phyloP scores from a whole-genome alignment of 139 green algal genomes.

The Coccomyxa sp. region DNA sequence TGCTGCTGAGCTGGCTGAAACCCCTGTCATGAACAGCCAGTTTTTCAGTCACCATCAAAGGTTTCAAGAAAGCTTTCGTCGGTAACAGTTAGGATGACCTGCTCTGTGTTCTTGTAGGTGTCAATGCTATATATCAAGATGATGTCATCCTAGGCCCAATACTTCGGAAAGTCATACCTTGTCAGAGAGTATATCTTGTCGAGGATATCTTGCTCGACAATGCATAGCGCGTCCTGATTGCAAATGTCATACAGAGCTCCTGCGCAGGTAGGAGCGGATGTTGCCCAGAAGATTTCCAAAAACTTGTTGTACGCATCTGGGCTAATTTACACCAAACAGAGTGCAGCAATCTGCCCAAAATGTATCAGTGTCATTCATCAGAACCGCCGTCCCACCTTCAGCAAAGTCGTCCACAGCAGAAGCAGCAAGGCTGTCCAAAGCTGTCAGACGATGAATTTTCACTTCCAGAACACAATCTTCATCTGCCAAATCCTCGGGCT shows the following conservation, averaged over 20 bases:
- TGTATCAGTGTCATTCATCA: no score
- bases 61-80: not conserved
- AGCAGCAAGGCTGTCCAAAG: constrained; percentile 9
- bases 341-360: not conserved
- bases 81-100: no score
- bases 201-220: constrained; percentile 46
- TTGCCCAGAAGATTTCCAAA: not conserved
- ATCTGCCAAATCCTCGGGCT: constrained; percentile 25
- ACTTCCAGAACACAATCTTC: not conserved
- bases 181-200: constrained; percentile 41
- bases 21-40: constrained; percentile 9
- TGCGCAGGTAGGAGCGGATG: constrained; percentile 12
- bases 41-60: no score
- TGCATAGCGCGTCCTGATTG: constrained; percentile 46
- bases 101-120: no score
- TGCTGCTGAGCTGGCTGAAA: constrained; percentile 5
- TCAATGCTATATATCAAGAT: not conserved
- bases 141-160: not conserved
- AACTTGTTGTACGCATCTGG: not conserved
- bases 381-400: constrained; percentile 19
- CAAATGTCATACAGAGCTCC: constrained; percentile 46
- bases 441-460: constrained; percentile 2
- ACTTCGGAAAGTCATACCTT: constrained; percentile 23
- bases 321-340: not conserved
- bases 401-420: constrained; percentile 25